Conservation (phyloP, 1,284 basidiomycete species). For the Xerocomus nothofagi region DNA sequence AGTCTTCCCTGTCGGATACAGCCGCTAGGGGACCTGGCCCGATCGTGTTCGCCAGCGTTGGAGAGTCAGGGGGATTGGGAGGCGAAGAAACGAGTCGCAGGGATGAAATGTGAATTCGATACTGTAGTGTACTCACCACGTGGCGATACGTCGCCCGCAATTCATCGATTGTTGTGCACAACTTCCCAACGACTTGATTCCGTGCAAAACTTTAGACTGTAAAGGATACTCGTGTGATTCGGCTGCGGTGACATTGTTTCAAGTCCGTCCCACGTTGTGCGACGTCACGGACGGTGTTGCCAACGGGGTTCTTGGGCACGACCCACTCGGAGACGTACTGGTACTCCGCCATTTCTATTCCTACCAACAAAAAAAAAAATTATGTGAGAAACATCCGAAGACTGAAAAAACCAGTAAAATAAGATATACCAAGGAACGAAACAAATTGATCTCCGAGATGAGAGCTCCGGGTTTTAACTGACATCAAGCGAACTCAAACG, state of each 20-base stretch:
- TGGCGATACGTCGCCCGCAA: too few species aligned
- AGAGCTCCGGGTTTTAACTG: neutral
- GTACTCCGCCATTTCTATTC: neutral
- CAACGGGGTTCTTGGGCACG: neutral
- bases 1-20: too few species aligned
- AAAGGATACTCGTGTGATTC: too few species aligned
- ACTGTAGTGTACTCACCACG: too few species aligned
- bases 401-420: neutral
- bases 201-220: too few species aligned
- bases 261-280: neutral
- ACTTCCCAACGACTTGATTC: neutral
- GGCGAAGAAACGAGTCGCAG: too few species aligned
- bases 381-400: neutral
- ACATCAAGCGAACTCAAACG: constrained; percentile 7
- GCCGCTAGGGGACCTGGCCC: too few species aligned
- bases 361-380: too few species aligned
- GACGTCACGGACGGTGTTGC: neutral
- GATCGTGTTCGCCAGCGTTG: too few species aligned
- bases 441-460: neutral
- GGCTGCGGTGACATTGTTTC: neutral
- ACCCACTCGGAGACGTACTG: neutral
- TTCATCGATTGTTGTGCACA: neutral
- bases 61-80: too few species aligned
- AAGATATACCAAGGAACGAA: neutral
- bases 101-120: too few species aligned